These are phyloP conservation scores for Kingdonia uniflora DNA, from an alignment of 164 flowering plant species.

Conservation along the genomic window DNA sequence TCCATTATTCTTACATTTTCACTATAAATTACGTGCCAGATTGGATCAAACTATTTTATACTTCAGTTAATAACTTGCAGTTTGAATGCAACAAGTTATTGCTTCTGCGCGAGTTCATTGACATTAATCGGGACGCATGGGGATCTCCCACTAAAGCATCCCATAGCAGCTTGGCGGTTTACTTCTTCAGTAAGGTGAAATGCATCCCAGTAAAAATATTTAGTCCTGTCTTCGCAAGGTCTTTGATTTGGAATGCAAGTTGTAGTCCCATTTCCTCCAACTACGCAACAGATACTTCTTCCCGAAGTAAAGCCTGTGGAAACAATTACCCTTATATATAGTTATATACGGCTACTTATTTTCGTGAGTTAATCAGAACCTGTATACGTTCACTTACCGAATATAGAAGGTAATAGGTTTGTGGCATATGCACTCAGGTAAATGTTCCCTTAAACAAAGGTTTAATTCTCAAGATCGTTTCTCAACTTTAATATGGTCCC, in stretches of 20 bases:
- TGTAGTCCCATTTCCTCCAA: constrained; percentile 21
- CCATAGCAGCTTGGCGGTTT: constrained; percentile 11
- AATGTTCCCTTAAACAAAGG: constrained; percentile 23
- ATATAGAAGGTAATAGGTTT: constrained; percentile 18
- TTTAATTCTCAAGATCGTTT: constrained; percentile 21
- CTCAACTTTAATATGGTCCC: constrained; percentile 21
- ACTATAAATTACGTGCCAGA: too few relatives aligned
- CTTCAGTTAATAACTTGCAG: too few relatives aligned
- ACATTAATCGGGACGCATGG: constrained; percentile 25
- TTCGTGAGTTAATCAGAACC: too few relatives aligned
- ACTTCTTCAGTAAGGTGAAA: constrained; percentile 35
- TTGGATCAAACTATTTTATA: too few relatives aligned
- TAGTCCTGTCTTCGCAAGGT: constrained; percentile 20
- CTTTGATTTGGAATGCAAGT: constrained; percentile 25
- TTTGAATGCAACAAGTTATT: too few relatives aligned
- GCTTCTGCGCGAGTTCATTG: constrained; percentile 1
- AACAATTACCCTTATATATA: too few relatives aligned
- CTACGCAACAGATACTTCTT: constrained; percentile 30
- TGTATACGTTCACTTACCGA: constrained; percentile 20
- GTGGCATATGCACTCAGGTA: constrained; percentile 7
- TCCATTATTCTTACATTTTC: too few relatives aligned
- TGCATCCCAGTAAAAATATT: constrained; percentile 38
- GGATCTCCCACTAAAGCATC: constrained; percentile 22
- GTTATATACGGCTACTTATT: too few relatives aligned
- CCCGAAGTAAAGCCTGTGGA: constrained; percentile 27